Evolutionary conservation across 768 basidiomycete species (phyloP), one percentile per base, ranked within the genome.

Genomic region (Auriculariales sp.): DNA sequence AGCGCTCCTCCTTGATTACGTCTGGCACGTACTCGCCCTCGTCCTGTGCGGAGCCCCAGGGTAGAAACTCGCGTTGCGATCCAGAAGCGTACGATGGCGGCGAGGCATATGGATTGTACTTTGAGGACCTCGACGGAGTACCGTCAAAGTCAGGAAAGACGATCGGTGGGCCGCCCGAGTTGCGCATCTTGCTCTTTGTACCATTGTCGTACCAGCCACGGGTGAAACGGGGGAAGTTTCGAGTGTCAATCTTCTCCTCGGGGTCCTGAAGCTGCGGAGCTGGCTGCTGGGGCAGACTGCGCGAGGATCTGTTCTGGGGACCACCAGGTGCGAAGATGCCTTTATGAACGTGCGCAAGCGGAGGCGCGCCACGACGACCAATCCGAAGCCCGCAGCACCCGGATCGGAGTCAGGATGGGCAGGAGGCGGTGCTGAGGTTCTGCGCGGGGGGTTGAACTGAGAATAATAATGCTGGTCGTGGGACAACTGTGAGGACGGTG

Each of bases 1-100:
- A 68, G 15, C 81, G 71, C 55, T 83, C 81, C 60, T 79, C 77
- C 59, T 81, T 83, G 28, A 75, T 64, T n/a, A 68, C 61, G 1
- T 71, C 51, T 15, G 56, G 39, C 14, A 54, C 46, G 5, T 35
- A 39, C 17, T 32, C 22, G 27, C 30, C 49, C 6, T 48, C 49
- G 28, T 12, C 27, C 4, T 10, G 42, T 42, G 29, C 19, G 15
- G 52, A 44, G 30, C 36, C 28, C 54, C 54, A 55, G 19, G 54
- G 54, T 15, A 55, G 33, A 19, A 49, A 17, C 28, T 46, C 48
- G 15, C 49, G 22, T 30, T 39, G 29, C 14, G n/a, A 17, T 5
- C 36, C 28, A 9, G 12, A 25, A 11, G 34, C 29, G 33, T 33
- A 22, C 17, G 29, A 24, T 3, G 15, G 28, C 4, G 49, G 28